Conservation (phyloP, 2,329 filamentous ascomycete species). For the Diplodia sapinea region DNA sequence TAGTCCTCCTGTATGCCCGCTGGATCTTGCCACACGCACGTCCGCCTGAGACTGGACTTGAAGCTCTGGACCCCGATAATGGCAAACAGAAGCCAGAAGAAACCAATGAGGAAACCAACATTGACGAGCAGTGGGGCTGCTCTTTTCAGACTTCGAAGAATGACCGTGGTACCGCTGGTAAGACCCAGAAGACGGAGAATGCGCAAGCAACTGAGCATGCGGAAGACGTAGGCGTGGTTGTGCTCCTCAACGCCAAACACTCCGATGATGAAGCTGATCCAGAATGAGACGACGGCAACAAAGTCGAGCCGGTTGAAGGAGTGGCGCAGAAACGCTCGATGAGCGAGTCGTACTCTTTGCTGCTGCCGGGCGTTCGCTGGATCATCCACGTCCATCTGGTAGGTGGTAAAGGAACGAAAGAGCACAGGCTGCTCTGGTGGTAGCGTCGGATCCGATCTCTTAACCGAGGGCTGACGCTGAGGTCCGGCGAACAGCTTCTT, state of each 20-base stretch:
- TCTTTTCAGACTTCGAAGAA: conserved; percentile 92
- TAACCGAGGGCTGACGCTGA: conserved; percentile 72
- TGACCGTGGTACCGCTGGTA: conserved; percentile 92
- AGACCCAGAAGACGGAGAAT: conserved; percentile 89
- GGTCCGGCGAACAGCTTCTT: conserved; percentile 76
- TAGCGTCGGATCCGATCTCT: conserved; percentile 50
- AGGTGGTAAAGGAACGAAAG: conserved; percentile 74
- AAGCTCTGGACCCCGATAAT: conserved; percentile 98
- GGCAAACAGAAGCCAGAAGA: conserved; percentile 97
- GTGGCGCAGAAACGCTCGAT: conserved; percentile 89
- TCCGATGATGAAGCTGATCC: conserved; percentile 82
- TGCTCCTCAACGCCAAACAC: conserved; percentile 70
- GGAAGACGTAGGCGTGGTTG: conserved; percentile 84
- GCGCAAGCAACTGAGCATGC: conserved; percentile 94
- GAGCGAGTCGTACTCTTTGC: conserved; percentile 82
- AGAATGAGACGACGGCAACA: conserved; percentile 91
- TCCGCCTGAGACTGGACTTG: conserved; percentile 58
- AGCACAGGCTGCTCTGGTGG: conserved; percentile 66
- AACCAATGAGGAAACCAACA: conserved; percentile 90
- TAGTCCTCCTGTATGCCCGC: conserved; percentile 59
- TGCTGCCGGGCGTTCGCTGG: conserved; percentile 73
- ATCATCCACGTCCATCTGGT: conserved; percentile 65
- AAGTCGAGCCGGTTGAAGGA: conserved; percentile 97
- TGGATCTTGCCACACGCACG: conserved; percentile 61
- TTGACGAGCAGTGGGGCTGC: conserved; percentile 89